Conservation (phyloP, 257 asterid genomes). For the Nicotiana obtusifolia region DNA sequence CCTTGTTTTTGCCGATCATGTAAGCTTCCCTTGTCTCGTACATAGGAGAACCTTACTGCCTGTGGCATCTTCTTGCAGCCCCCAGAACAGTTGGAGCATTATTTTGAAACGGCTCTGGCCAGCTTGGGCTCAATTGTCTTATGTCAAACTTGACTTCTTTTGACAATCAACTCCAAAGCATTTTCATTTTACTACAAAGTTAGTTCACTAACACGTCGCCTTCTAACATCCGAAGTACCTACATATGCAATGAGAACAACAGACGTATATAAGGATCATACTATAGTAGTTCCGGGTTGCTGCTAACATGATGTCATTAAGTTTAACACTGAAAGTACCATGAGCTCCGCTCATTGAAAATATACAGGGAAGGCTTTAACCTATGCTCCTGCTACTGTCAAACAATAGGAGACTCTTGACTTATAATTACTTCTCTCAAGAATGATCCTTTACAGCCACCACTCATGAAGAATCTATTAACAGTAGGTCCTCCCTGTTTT, state of each 20-base stretch:
- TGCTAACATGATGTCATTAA: neutral
- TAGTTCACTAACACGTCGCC: conserved; percentile 33
- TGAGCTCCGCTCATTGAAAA: too few relatives aligned
- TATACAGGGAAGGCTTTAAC: neutral
- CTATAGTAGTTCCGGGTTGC: neutral
- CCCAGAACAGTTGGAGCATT: neutral
- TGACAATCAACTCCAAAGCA: neutral
- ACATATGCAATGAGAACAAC: neutral
- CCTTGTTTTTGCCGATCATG: neutral
- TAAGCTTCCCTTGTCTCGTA: conserved; percentile 4
- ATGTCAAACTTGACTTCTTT: neutral
- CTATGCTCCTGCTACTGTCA: too few relatives aligned
- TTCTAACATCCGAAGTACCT: conserved; percentile 73
- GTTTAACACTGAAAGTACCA: neutral
- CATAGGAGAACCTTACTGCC: neutral
- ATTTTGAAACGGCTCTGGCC: neutral
- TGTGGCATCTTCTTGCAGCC: conserved; percentile 5
- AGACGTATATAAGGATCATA: neutral
- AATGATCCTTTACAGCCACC: too few relatives aligned
- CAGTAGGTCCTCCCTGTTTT: neutral
- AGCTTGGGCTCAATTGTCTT: neutral
- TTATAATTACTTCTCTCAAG: neutral
- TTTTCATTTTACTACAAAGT: neutral
- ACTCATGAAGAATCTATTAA: conserved; percentile 1
- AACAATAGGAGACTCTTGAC: neutral